Evolutionary conservation across 495 filamentous ascomycete species (phyloP).

Genomic region (Saxophila tyrrhenica): DNA sequence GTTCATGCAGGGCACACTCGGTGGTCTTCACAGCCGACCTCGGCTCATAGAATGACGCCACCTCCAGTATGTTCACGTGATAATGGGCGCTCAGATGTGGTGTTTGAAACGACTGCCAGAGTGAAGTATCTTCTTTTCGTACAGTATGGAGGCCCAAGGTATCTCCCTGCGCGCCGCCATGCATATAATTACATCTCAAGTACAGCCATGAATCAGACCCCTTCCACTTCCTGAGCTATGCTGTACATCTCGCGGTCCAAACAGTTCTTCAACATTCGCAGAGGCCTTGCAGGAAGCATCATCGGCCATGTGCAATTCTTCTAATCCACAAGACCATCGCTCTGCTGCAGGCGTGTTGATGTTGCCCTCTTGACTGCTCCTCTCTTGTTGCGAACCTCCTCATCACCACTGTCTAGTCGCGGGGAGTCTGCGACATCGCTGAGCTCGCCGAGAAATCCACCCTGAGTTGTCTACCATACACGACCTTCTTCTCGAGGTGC

Average conservation of each 20-base stretch:
- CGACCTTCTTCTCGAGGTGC: slow-evolving; percentile 41
- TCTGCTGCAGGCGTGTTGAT: too few relatives aligned
- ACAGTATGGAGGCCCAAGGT: background rate
- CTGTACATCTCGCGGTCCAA: too few relatives aligned
- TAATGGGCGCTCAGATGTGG: too few relatives aligned
- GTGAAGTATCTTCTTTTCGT: background rate
- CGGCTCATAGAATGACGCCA: background rate
- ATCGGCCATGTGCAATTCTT: too few relatives aligned
- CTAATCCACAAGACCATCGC: too few relatives aligned
- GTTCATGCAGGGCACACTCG: background rate
- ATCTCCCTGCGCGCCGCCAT: too few relatives aligned
- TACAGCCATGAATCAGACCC: background rate
- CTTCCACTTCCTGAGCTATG: background rate
- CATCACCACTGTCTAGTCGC: too few relatives aligned
- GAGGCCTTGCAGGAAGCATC: too few relatives aligned
- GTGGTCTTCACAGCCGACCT: background rate
- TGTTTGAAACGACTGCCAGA: background rate
- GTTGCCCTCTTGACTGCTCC: too few relatives aligned
- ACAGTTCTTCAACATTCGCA: too few relatives aligned
- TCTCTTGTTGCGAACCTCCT: background rate
- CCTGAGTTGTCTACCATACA: slow-evolving; percentile 56
- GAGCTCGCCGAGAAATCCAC: slow-evolving; percentile 42
- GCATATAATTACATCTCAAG: background rate
- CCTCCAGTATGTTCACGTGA: too few relatives aligned
- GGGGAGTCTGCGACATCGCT: too few relatives aligned